Evolutionary conservation across 2,329 filamentous ascomycete species (phyloP), one percentile per base, ranked within the genome.

Genomic region (Penicillium sp.): DNA sequence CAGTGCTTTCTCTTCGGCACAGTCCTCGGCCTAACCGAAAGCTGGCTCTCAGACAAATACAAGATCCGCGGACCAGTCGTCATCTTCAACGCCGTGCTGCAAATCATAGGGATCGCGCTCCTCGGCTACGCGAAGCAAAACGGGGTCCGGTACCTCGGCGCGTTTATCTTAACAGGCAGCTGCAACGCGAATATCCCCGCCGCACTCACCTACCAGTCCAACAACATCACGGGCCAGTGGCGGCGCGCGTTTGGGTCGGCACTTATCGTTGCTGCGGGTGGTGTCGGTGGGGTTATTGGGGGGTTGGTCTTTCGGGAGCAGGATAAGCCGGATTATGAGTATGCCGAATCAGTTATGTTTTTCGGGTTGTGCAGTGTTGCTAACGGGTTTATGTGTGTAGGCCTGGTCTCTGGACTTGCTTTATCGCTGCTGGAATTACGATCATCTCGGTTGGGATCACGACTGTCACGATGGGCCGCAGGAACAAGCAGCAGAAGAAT

Each of bases 141-240:
- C 26, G 23, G 38, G 1, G 60, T 62, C 3, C 60, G 60, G 1
- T 62, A 58, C n/a, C 59, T 58, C 8, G 60, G 60, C 21, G 49
- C 50, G 19, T 62, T 58, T 13, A 31, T 62, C 21, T 44, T 58
- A 2, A 30, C 46, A 2, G 60, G 54, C 19, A 45, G 41, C 45
- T 58, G 54, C 21, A 57, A 53, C 21, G 54, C 54, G 3, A 58
- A 58, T 13, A 38, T 58, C 41, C 49, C 60, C 1, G 54, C 60
- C 1, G 8, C 29, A 4, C 23, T 62, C 3, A 62, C 66, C 13
- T 68, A 63, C 54, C 64, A 67, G 38, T 59, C 66, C 8, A 68
- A 68, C 30, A 66, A 68, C 50, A 65, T 68, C 17, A 60, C 57
- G 4, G 66, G 66, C n/a, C 64, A 68, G 21, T 66, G 64, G 63